phyloP scores from a whole-genome alignment of 768 basidiomycete genomes.

The Royoungia palumana region DNA sequence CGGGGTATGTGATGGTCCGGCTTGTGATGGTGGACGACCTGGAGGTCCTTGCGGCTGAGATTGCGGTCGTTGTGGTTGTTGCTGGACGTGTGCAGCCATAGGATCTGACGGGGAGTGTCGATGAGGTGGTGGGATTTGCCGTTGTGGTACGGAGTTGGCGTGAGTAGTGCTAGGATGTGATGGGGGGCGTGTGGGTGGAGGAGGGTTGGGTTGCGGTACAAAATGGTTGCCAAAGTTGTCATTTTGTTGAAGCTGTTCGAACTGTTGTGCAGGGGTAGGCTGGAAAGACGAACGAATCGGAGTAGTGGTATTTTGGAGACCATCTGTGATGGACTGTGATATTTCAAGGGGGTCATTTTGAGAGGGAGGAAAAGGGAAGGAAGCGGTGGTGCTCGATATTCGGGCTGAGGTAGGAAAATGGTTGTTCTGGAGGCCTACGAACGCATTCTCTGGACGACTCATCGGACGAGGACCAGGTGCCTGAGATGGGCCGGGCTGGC shows the following conservation, averaged over 20 bases:
- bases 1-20: slow-evolving; percentile 48
- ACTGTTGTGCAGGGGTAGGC: slow-evolving; percentile 62
- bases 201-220: slow-evolving; percentile 37
- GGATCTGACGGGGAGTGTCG: slow-evolving; percentile 51
- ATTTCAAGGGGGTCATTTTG: slow-evolving; percentile 48
- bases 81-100: slow-evolving; percentile 36
- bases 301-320: slow-evolving; percentile 38
- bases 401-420: slow-evolving; percentile 35
- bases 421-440: slow-evolving; percentile 40
- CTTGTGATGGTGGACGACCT: slow-evolving; percentile 49
- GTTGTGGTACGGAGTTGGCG: slow-evolving; percentile 30
- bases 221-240: slow-evolving; percentile 35
- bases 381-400: slow-evolving; percentile 31
- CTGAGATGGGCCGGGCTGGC: slow-evolving; percentile 31
- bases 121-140: slow-evolving; percentile 34
- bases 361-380: slow-evolving; percentile 49
- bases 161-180: slow-evolving; percentile 37
- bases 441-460: slow-evolving; percentile 46
- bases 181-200: slow-evolving; percentile 42
- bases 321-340: slow-evolving; percentile 39
- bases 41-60: slow-evolving; percentile 55
- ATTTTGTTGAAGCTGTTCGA: slow-evolving; percentile 50
- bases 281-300: slow-evolving; percentile 41
- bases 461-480: slow-evolving; percentile 34
- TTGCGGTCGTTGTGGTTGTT: slow-evolving; percentile 50